Base-by-base conservation (phyloP, 2,329 filamentous ascomycete species). In the Aspergillus tubingensis region DNA sequence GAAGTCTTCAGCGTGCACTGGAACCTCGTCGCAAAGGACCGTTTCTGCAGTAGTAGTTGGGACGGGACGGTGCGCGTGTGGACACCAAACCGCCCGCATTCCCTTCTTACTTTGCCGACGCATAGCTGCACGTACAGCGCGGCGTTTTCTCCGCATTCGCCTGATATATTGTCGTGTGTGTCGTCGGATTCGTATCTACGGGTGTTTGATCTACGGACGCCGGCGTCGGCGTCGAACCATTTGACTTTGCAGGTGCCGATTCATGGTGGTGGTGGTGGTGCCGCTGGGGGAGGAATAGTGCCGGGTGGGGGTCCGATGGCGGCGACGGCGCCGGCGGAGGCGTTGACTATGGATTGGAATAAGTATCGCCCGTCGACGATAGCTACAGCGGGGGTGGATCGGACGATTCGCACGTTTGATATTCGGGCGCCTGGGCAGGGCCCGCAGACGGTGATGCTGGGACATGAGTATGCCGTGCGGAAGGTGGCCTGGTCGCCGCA, bases 331-430 rank as follows among this genome's bases (percentile, higher is more conserved):
- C 92, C 92, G 0, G 84, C 87, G 8, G 95, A 99, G 80, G 87
- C 91, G 39, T 84, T 99, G 32, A 96, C 93, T 0, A 95, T 98
- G 77, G 95, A 99, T 77, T 99, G 95, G 95, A 99, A 99, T 80
- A 99, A 99, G 78, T 99, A 99, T 79, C 86, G 90, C 41, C 87
- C 92, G 66, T 89, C 88, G 0, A 82, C 97, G 25, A 81, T 99
- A 57, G 95, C 95, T 0, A 92, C 92, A 0, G 95, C 87, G 1
- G 94, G 95, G 57, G 95, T 98, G 3, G 95, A 99, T 76, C 86
- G 91, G 57, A 80, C 89, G 17, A 88, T 99, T 62, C 88, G 95
- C 51, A 95, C 91, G 0, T 98, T 98, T 71, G 95, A 99, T 75
- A 88, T 97, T 49, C 85, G 95, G 47, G 89, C 87, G 69, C 90